Evolutionary conservation across 2,329 filamentous ascomycete species (phyloP), one percentile per base, ranked within the genome.

Genomic region (Fusarium subtropicale): DNA sequence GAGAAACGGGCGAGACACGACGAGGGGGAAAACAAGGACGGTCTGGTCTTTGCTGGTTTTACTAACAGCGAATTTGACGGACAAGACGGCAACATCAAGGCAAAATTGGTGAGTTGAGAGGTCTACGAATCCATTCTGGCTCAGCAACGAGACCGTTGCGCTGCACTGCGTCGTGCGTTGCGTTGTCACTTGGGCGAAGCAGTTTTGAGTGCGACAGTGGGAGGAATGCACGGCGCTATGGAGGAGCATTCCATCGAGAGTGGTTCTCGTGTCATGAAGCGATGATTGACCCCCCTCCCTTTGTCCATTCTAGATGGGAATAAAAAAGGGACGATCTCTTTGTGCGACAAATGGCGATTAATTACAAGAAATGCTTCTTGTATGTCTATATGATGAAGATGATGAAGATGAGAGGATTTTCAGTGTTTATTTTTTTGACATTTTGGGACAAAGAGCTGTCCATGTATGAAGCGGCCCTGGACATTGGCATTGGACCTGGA

Each of bases 191-290:
- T 62, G 60, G 57, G 36, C 15, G 61, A 66, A 54, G 59, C 54
- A 54, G 58, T 70, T 56, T 56, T 63, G 67, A 44, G 65, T 64
- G 66, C 57, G 56, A 62, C 60, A 47, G 51, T 39, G 71, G 58
- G 66, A 73, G 74, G 74, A 76, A 76, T 76, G 74, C 59, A 65
- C 61, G 68, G 66, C 71, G 62, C 72, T 68, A 71, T 72, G 71
- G 68, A 64, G 54, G 65, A 72, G 73, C 74, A 76, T 76, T 76
- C 74, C 74, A 76, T 69, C 39, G 64, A 59, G 31, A 51, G 22
- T 36, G 47, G 53, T 41, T 69, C 61, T 66, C 52, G 47, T 69
- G 53, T 66, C 66, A 69, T 66, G 57, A 44, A 60, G 44, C 34
- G 47, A 46, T 62, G 46, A 45, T 51, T 54, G 44, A 54, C 47